phyloP scores from a whole-genome alignment of 768 basidiomycete species.

The Krasilnikovozyma curviuscula region DNA sequence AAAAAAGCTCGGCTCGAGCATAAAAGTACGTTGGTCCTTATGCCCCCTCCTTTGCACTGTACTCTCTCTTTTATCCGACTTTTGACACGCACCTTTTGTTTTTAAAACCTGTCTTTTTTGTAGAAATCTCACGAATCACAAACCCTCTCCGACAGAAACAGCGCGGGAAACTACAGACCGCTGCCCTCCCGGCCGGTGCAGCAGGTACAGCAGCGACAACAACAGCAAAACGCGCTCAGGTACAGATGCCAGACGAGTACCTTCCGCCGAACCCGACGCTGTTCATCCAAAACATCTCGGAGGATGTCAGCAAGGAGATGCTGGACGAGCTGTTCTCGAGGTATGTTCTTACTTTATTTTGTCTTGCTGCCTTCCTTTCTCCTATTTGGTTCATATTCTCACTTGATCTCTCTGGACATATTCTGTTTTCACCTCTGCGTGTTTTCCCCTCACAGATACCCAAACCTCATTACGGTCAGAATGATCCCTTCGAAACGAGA shows the following conservation, averaged over 20 bases:
- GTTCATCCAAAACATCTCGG: slow-evolving; percentile 91
- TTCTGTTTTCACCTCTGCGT: no score
- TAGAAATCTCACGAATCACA: slow-evolving; percentile 5
- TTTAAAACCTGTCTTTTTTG: neutral
- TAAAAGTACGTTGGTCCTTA: slow-evolving; percentile 46
- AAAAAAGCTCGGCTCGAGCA: slow-evolving; percentile 52
- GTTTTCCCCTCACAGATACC: slow-evolving; percentile 52
- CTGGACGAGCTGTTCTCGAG: slow-evolving; percentile 78
- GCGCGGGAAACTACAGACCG: slow-evolving; percentile 56
- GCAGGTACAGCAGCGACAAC: slow-evolving; percentile 12
- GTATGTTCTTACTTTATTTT: slow-evolving; percentile 28
- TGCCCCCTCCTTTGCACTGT: neutral
- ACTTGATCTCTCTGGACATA: no score
- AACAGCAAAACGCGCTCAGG: slow-evolving; percentile 28
- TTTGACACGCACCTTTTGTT: neutral
- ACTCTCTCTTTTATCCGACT: neutral
- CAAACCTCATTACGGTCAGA: slow-evolving; percentile 90
- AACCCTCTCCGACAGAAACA: slow-evolving; percentile 38
- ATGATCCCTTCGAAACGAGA: slow-evolving; percentile 93
- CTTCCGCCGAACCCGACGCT: slow-evolving; percentile 97
- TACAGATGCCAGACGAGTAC: slow-evolving; percentile 99
- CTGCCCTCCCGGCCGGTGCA: slow-evolving; percentile 18
- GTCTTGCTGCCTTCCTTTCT: neutral
- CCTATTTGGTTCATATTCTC: neutral
- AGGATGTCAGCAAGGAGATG: slow-evolving; percentile 77